These are phyloP conservation scores for Ogataea thermomethanolica DNA, from an alignment of 805 yeast genomes.

Conservation along the genomic window DNA sequence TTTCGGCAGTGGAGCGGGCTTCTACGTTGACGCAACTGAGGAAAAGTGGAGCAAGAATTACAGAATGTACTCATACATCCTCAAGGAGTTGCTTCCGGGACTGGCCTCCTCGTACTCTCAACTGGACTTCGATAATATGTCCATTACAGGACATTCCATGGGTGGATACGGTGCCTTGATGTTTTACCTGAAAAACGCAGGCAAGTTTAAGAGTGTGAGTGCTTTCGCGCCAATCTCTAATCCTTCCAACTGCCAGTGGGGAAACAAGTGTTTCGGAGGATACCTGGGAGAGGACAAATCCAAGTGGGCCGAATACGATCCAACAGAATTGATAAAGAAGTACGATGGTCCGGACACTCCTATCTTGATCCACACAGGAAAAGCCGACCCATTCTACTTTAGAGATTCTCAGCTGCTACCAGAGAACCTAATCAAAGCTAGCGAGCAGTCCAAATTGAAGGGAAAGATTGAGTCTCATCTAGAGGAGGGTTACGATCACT, in stretches of 20 bases:
- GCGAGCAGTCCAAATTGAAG: constrained; percentile 53
- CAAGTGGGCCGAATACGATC: constrained; percentile 77
- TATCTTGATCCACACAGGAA: constrained; percentile 82
- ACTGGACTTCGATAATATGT: constrained; percentile 61
- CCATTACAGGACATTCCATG: constrained; percentile 97
- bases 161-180: constrained; percentile 94
- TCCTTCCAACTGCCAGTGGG: constrained; percentile 83
- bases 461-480: constrained; percentile 56
- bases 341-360: constrained; percentile 52
- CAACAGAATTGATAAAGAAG: constrained; percentile 64
- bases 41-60: constrained; percentile 71
- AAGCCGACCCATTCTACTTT: constrained; percentile 66
- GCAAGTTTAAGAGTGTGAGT: constrained; percentile 69
- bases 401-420: constrained; percentile 61
- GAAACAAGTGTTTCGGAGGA: constrained; percentile 73
- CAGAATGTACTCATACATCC: constrained; percentile 82
- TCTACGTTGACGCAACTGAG: constrained; percentile 80
- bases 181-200: constrained; percentile 62
- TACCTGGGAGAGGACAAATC: constrained; percentile 65
- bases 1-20: constrained; percentile 94
- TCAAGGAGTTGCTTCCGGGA: constrained; percentile 60
- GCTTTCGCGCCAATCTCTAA: constrained; percentile 91
- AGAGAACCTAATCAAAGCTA: constrained; percentile 61
- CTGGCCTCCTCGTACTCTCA: constrained; percentile 41
- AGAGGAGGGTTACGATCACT: constrained; percentile 87